Evolutionary conservation across 169 alveolate species (phyloP).

Genomic region (Plasmodium relictum): DNA sequence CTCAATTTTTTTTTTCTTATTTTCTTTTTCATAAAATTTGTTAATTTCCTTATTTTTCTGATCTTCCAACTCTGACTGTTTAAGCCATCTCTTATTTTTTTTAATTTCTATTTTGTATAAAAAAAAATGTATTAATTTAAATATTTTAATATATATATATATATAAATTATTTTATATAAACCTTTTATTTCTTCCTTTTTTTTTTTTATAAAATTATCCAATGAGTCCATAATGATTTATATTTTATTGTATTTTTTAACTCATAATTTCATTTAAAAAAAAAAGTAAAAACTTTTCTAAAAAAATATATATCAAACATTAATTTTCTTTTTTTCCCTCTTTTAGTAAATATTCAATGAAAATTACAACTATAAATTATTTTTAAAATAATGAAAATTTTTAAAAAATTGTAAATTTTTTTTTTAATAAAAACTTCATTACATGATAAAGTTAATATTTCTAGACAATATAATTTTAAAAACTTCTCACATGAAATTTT

Average conservation of each 20-base stretch:
- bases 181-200: conserved; percentile 77
- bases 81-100: conserved; percentile 72
- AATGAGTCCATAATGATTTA: conserved; percentile 44
- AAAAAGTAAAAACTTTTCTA: conserved; percentile 3
- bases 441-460: not conserved
- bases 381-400: too few relatives aligned
- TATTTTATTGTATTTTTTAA: conserved; percentile 26
- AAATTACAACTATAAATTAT: too few relatives aligned
- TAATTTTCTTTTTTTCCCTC: conserved; percentile 6
- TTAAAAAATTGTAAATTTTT: too few relatives aligned
- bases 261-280: conserved; percentile 44
- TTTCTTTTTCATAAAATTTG: conserved; percentile 62
- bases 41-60: conserved; percentile 49
- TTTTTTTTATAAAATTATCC: conserved; percentile 61
- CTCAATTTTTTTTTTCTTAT: conserved; percentile 61
- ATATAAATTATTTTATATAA: not conserved
- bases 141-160: not conserved
- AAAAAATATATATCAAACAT: not conserved
- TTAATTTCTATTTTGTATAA: conserved; percentile 44
- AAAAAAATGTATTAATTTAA: not conserved
- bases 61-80: conserved; percentile 72
- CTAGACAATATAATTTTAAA: not conserved
- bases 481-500: not conserved
- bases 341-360: not conserved
- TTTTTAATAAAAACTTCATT: not conserved